Percentiles rank a stretch among this genome's conserved stretches.
Conservation (phyloP, 1,284 basidiomycete genomes). For the Rhodotorula sp. region DNA sequence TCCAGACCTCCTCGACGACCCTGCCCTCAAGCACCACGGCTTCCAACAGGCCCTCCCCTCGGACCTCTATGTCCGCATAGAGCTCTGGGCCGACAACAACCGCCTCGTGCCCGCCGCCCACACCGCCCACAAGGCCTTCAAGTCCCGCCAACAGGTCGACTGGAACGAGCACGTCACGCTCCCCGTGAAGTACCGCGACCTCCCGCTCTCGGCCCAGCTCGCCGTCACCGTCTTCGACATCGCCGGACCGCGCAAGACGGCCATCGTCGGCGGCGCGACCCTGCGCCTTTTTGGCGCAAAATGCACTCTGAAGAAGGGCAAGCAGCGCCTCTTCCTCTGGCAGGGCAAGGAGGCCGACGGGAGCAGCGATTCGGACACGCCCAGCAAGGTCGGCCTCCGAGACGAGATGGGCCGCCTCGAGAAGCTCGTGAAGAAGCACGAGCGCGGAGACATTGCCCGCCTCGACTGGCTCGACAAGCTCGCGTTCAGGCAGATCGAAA, state of each 20-base stretch:
- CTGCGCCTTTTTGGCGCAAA: slow-evolving; percentile 89
- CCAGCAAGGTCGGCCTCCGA: slow-evolving; percentile 73
- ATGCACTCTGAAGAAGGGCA: slow-evolving; percentile 83
- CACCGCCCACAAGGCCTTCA: slow-evolving; percentile 90
- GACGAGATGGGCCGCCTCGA: slow-evolving; percentile 95
- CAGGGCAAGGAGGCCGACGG: slow-evolving; percentile 81
- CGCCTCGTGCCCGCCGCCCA: slow-evolving; percentile 85
- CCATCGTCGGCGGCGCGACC: slow-evolving; percentile 81
- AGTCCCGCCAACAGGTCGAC: slow-evolving; percentile 65
- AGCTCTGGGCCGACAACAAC: slow-evolving; percentile 89
- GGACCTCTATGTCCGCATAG: slow-evolving; percentile 90
- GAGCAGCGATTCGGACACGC: slow-evolving; percentile 74
- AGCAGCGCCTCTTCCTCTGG: slow-evolving; percentile 86
- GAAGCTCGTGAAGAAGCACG: slow-evolving; percentile 95
- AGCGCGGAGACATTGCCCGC: slow-evolving; percentile 88
- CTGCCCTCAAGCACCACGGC: slow-evolving; percentile 33
- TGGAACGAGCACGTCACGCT: slow-evolving; percentile 95
- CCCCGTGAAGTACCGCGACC: slow-evolving; percentile 85
- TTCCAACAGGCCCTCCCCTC: slow-evolving; percentile 69
- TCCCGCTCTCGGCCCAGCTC: slow-evolving; percentile 83
- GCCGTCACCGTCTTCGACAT: slow-evolving; percentile 96
- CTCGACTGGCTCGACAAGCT: slow-evolving; percentile 95
- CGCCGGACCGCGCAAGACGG: slow-evolving; percentile 65
- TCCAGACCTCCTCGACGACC: slow-evolving; percentile 24
- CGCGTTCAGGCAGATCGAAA: slow-evolving; percentile 89